phyloP scores from a whole-genome alignment of 352 stramenopile genomes.

The Globisporangium ultimum region DNA sequence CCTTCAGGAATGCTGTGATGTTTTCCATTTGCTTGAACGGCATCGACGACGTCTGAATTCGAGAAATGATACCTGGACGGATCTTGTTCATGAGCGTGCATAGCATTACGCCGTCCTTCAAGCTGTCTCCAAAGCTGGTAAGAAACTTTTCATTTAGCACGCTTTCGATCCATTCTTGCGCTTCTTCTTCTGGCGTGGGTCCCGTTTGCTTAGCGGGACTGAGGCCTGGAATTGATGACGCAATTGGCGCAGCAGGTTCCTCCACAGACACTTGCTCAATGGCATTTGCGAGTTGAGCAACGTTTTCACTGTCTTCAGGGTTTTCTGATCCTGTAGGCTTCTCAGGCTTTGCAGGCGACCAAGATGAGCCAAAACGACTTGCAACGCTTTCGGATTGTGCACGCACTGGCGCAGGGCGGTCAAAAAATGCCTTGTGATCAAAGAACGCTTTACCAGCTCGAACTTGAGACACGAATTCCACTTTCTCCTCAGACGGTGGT shows the following conservation, averaged over 20 bases:
- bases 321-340: slow-evolving; percentile 22
- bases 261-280: slow-evolving; percentile 35
- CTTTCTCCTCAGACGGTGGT: slow-evolving; percentile 69
- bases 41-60: slow-evolving; percentile 66
- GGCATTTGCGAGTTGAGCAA: slow-evolving; percentile 39
- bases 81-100: slow-evolving; percentile 78
- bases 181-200: slow-evolving; percentile 54
- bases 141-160: slow-evolving; percentile 72
- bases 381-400: slow-evolving; percentile 7
- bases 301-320: slow-evolving; percentile 32
- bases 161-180: slow-evolving; percentile 75
- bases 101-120: slow-evolving; percentile 82
- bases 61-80: slow-evolving; percentile 44
- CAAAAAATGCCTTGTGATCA: slow-evolving; percentile 19
- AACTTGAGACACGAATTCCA: slow-evolving; percentile 60
- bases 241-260: slow-evolving; percentile 6
- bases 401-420: slow-evolving; percentile 18
- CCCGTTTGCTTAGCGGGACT: slow-evolving; percentile 24
- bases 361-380: slow-evolving; percentile 9
- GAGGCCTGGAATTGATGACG: slow-evolving; percentile 36
- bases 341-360: slow-evolving; percentile 20
- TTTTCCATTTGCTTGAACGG: slow-evolving; percentile 93
- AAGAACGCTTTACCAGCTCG: slow-evolving; percentile 34
- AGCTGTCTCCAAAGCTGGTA: slow-evolving; percentile 58
- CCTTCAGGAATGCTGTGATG: slow-evolving; percentile 77